Base-by-base conservation (phyloP, 2,329 filamentous ascomycete species). In the Penicillium glabrum region DNA sequence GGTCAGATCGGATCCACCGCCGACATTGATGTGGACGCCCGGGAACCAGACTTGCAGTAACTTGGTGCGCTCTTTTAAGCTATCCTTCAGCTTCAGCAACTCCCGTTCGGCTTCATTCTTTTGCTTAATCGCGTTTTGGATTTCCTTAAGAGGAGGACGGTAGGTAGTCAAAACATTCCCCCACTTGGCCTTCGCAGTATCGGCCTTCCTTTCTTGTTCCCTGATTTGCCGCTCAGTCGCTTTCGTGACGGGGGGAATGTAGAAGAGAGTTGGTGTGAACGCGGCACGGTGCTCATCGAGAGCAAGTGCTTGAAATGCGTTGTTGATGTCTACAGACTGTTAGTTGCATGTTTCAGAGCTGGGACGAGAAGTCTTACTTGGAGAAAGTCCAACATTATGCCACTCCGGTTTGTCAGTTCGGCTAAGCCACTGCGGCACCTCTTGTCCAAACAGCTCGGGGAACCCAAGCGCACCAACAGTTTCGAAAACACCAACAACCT, bases 1-100 rank as follows among this genome's bases (percentile, higher is more conserved):
- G 5, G 68, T 65, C 23, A 72, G 68, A 3, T 52, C 51, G 43
- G 76, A 78, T 0, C 80, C 79, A 26, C 82, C 82, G 3, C 82
- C 82, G 2, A 83, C 70, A 54, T 83, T 81, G 10, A 77, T 75
- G 61, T 85, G 82, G 27, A 75, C 77, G 10, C 82, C 82, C 0
- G 82, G 81, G 54, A 84, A 84, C 82, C 82, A 84, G 9, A 80
- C 79, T 65, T 84, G 82, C n/a, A 77, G 74, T 27, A 83, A 67
- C 26, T 63, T 69, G n/a, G 69, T 61, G 31, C 61, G 58, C 11
- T 47, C n/a, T 8, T 45, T 21, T 5, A 55, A 44, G 39, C 59
- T 53, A n/a, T 61, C 60, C 5, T 23, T 6, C 39, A 41, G 19
- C 10, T 21, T 23, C 39, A 41, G n/a, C 19, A 41, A 23, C 19